Conservation (phyloP, 2,329 filamentous ascomycete species). For the Acarospora socialis region DNA sequence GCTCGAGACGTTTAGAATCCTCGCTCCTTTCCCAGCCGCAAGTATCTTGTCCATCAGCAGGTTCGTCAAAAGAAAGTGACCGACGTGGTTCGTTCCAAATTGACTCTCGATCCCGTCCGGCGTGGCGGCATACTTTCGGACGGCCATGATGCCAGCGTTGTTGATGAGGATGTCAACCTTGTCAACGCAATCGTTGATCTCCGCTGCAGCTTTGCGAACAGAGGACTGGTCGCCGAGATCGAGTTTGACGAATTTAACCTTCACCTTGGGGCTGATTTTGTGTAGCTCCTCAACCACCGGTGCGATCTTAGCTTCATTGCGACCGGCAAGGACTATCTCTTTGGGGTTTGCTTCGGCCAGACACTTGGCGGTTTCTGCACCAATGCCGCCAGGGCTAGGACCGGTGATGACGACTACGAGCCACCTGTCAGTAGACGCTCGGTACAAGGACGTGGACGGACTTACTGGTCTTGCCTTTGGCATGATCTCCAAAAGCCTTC, state of each 20-base stretch:
- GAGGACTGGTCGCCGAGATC: constrained; percentile 2
- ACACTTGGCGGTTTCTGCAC: constrained; percentile 14
- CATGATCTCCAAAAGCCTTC: not conserved
- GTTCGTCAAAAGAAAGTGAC: constrained; percentile 29
- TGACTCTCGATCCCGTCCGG: constrained; percentile 17
- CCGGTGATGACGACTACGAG: constrained; percentile 17
- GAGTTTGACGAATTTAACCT: constrained; percentile 10
- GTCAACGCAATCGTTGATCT: not conserved
- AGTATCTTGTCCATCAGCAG: constrained; percentile 16
- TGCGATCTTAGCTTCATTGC: constrained; percentile 12
- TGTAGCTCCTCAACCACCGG: constrained; percentile 14
- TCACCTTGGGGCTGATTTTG: constrained; percentile 11
- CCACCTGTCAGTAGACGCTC: not conserved
- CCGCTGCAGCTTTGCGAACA: constrained; percentile 1
- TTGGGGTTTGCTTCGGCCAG: constrained; percentile 14
- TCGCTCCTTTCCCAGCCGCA: constrained; percentile 2
- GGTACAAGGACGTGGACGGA: not conserved
- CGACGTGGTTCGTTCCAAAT: constrained; percentile 26
- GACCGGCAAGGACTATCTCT: constrained; percentile 15
- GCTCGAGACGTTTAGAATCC: constrained; percentile 7
- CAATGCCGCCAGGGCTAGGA: constrained; percentile 14
- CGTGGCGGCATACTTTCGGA: constrained; percentile 1
- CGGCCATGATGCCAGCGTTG: constrained; percentile 6
- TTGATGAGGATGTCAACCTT: constrained; percentile 7
- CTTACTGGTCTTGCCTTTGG: not conserved